Evolutionary conservation across 257 asterid genomes (phyloP).

Genomic region (Euphrasia confusa): DNA sequence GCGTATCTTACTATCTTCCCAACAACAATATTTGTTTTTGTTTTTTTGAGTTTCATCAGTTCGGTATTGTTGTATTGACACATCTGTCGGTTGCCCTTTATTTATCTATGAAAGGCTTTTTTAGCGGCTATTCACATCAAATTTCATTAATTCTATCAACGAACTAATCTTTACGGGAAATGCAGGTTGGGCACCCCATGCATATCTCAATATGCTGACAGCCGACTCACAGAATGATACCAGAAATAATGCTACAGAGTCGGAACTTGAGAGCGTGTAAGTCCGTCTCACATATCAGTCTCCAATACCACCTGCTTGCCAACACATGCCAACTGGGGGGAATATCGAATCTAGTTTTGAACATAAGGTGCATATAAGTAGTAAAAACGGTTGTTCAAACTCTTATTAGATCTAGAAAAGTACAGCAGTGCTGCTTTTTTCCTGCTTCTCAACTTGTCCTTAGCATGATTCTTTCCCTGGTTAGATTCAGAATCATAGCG

Average conservation of each 20-base stretch:
- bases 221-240: constrained; percentile 48
- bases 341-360: constrained; percentile 28
- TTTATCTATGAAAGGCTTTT: not conserved
- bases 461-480: constrained; percentile 5
- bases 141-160: not conserved
- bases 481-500: not conserved
- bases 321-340: constrained; percentile 42
- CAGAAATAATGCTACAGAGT: constrained; percentile 29
- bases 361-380: constrained; percentile 22
- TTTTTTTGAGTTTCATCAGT: not conserved
- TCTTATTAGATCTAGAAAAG: constrained; percentile 19
- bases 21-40: not conserved
- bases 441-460: constrained; percentile 8
- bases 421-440: constrained; percentile 18
- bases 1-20: constrained; percentile 13
- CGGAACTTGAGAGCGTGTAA: constrained; percentile 43
- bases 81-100: too few species aligned
- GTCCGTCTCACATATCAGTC: constrained; percentile 31
- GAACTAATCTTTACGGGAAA: constrained; percentile 15
- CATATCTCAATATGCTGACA: constrained; percentile 62
- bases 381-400: constrained; percentile 23
- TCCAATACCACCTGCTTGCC: constrained; percentile 18
- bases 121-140: not conserved
- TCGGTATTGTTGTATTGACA: too few species aligned
- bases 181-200: constrained; percentile 96